Conservation (phyloP, 345 rosid genomes). For the Gossypium raimondii region DNA sequence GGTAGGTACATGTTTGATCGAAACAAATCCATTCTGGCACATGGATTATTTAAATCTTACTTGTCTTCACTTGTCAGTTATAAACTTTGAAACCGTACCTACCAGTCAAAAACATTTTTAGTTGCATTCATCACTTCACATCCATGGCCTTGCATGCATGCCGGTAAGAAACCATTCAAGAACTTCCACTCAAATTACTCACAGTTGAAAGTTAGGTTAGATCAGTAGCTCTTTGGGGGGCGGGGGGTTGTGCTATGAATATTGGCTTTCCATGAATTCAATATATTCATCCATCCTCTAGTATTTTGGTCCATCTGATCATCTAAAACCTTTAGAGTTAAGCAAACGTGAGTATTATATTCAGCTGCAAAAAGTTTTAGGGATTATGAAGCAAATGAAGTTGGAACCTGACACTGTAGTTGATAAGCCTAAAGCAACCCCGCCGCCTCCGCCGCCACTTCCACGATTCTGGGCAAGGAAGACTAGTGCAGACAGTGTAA, state of each 20-base stretch:
- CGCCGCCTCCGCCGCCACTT: conserved; percentile 43
- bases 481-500: conserved; percentile 41
- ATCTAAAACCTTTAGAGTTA: neutral
- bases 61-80: neutral
- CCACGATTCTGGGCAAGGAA: conserved; percentile 40
- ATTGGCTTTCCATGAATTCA: neutral
- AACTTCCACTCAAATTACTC: neutral
- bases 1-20: conserved; percentile 2
- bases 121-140: neutral
- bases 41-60: neutral
- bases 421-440: conserved; percentile 26
- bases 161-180: neutral
- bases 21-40: neutral
- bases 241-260: neutral
- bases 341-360: neutral
- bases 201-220: conserved; percentile 57
- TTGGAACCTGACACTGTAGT: conserved; percentile 21
- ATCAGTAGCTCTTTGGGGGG: conserved; percentile 24
- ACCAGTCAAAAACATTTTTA: conserved; percentile 27
- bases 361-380: neutral
- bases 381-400: conserved; percentile 41
- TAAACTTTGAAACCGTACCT: conserved; percentile 24
- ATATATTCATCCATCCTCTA: neutral
- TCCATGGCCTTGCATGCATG: neutral
- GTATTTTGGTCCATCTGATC: neutral